Evolutionary conservation across 495 filamentous ascomycete species (phyloP).

Genomic region (Annulohypoxylon maeteangense): DNA sequence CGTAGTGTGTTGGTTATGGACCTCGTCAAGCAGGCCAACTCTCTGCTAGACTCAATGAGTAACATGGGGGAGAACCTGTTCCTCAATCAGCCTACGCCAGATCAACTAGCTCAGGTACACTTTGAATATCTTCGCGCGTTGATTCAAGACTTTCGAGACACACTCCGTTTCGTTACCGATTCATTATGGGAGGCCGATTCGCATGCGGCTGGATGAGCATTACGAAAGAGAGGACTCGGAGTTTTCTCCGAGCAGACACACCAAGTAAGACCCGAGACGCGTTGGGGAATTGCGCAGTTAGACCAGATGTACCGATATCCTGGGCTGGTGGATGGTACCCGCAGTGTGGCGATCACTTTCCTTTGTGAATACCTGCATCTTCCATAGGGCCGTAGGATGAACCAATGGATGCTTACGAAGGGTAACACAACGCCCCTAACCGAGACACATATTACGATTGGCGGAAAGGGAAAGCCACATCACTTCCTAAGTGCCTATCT

Average conservation of each 20-base stretch:
- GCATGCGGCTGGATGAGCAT: neutral
- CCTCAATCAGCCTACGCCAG: neutral
- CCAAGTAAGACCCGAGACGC: neutral
- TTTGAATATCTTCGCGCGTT: neutral
- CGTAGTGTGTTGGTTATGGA: neutral
- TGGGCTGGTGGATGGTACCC: neutral
- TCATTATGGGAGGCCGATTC: neutral
- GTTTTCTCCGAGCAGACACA: neutral
- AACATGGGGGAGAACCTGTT: neutral
- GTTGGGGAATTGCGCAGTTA: neutral
- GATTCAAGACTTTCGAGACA: neutral
- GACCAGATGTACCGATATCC: neutral
- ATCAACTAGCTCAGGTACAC: neutral
- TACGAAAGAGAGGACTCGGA: neutral
- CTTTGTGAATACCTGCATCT: neutral
- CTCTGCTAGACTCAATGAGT: neutral
- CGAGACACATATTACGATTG: neutral
- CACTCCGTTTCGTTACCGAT: neutral
- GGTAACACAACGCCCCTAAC: neutral
- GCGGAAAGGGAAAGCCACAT: neutral
- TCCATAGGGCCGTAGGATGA: neutral
- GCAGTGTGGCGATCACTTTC: neutral
- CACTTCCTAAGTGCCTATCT: too few species aligned
- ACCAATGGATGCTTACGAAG: neutral
- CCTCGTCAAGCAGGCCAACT: neutral